Evolutionary conservation across 1,284 basidiomycete genomes (phyloP), one percentile per base, ranked within the genome.

Genomic region (Neonothopanus nambi): DNA sequence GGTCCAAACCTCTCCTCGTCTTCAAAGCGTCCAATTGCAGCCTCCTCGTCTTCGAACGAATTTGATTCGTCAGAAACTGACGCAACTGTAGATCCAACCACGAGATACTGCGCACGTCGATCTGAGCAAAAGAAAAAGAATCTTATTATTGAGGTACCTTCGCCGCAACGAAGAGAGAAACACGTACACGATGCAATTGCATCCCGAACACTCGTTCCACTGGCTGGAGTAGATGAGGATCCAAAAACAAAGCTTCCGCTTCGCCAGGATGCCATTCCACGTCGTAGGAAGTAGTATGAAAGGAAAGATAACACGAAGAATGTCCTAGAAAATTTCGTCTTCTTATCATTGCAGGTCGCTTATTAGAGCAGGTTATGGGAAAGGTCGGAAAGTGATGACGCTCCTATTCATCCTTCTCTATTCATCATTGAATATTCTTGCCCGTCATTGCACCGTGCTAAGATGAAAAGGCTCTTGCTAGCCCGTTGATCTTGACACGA

Each of bases 61-160:
- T 71, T 73, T 12, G 67, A 70, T 15, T 66, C 62, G 30, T 77
- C 77, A n/a, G 75, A 74, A 15, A 73, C 65, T 6, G 78, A 74
- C 23, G 76, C 77, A 12, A 85, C 77, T 43, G 77, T 75, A 12
- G 84, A 81, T 48, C 79, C 82, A 24, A 81, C 81, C 30, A 79
- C 73, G 6, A 87, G 76, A 60, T 80, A 83, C 63, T 86, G 82
- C 3, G 82, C 69, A 37, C 85, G 79, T 48, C 80, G 80, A 65
- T 88, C 85, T 88, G 55, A n/a, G 55, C 20, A 44, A 45, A n/a
- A 56, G 33, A 47, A 52, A 11, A 15, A 44, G 20, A 46, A 48
- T n/a, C n/a, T n/a, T n/a, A 50, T 6, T 43, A 12, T 24, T 51
- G 40, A 48, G 15, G 2, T 39, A 35, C n/a, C n/a, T n/a, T n/a